Percentiles rank a stretch among this genome's conserved stretches.
Conservation (phyloP, 306 rosid species). For the Prunus kanzakura region DNA sequence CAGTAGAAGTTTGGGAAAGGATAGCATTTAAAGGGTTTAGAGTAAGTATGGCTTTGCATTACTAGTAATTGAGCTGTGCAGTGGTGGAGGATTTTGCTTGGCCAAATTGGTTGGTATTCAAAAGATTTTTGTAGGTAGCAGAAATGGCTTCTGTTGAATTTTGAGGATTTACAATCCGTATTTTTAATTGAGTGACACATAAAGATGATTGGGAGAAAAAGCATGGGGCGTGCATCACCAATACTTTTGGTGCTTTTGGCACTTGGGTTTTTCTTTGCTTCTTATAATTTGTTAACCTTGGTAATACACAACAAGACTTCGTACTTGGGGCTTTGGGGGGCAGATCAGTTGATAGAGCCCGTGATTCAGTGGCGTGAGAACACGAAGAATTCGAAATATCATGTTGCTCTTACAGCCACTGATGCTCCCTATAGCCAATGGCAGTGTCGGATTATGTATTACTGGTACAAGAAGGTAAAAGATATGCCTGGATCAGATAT, state of each 20-base stretch:
- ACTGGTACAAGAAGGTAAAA: conserved; percentile 80
- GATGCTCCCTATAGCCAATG: conserved; percentile 91
- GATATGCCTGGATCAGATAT: conserved; percentile 81
- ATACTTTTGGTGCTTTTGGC: conserved; percentile 59
- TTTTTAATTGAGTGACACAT: neutral
- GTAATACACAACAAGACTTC: conserved; percentile 44
- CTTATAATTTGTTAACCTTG: conserved; percentile 66
- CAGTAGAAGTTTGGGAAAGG: neutral
- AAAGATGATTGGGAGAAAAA: conserved; percentile 64
- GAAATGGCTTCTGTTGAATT: conserved; percentile 25
- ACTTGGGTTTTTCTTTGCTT: conserved; percentile 64
- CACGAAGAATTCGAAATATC: conserved; percentile 41
- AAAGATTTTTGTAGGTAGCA: conserved; percentile 18
- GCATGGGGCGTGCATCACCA: conserved; percentile 58
- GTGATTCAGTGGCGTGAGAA: conserved; percentile 17
- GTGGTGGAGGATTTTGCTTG: conserved; percentile 9
- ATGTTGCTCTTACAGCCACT: conserved; percentile 85
- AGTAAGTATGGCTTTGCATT: neutral
- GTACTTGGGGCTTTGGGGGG: conserved; percentile 31
- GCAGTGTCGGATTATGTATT: conserved; percentile 93
- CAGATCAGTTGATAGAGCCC: conserved; percentile 29
- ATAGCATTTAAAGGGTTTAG: neutral
- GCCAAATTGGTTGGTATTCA: conserved; percentile 11
- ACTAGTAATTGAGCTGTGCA: conserved; percentile 6
- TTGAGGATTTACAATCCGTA: conserved; percentile 19